Evolutionary conservation across 164 flowering plant genomes (phyloP), one percentile per base, ranked within the genome.

Genomic region (Tetracentron sinense): DNA sequence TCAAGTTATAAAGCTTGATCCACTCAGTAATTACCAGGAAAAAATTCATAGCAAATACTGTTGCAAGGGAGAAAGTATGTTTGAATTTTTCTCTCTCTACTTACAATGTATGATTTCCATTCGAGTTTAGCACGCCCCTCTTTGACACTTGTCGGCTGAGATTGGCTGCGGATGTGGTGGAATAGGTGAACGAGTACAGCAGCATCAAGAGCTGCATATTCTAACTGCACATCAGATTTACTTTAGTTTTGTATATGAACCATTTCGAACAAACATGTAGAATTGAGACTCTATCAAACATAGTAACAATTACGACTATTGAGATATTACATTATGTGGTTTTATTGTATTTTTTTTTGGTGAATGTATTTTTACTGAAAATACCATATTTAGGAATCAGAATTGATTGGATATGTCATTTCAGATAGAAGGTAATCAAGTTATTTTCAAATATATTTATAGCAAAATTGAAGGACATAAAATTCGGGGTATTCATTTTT

Each of bases 171-270:
- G 7, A 87, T 75, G 61, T 82, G 93, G 60, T 57, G 73, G 77
- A 94, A 94, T 68, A 94, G 84, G 72, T 82, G 92, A 72, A 94
- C 35, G 31, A 94, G 92, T 7, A 89, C 99, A 59, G 74, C 96
- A 67, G 99, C 99, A 78, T 92, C 99, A 52, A 91, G 96, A 62
- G 99, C 99, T 31, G 99, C 99, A 75, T 95, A 89, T 68, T 91
- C 99, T n/a, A 91, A 75, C 99, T 94, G 95, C 79, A 81, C n/a
- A 67, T 56, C 52, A 66, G 6, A 48, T 56, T 29, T 33, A 48
- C 22, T 62, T 65, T 19, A 53, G 53, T 63, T 26, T 29, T 29
- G 8, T 7, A 48, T 26, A 15, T 51, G 2, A 27, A 23, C 28
- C 31, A 23, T 57, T 48, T 23, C 2, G 11, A n/a, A 47, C 17